phyloP scores from a whole-genome alignment of 306 rosid genomes.

The Casuarina cunninghamiana region DNA sequence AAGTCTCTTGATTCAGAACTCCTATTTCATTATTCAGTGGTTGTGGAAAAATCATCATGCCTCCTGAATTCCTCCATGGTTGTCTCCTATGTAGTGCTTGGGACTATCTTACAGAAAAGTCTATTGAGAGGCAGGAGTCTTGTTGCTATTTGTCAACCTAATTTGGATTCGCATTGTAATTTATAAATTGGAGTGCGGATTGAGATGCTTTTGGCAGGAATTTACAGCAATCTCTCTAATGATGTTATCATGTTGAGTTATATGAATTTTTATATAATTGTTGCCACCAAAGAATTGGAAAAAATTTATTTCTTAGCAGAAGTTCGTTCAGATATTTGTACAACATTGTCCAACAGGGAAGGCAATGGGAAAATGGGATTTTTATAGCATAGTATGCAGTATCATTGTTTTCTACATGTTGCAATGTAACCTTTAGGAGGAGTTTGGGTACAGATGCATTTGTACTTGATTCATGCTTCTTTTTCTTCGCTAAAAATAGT shows the following conservation, averaged over 20 bases:
- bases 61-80: background rate
- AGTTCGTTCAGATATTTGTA: background rate
- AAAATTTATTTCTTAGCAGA: background rate
- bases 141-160: background rate
- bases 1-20: conserved; percentile 12
- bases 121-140: background rate
- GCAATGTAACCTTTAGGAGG: background rate
- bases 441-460: background rate
- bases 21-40: conserved; percentile 5
- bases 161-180: background rate
- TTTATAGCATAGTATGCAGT: background rate
- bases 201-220: background rate
- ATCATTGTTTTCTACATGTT: too few relatives aligned
- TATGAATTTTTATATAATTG: too few relatives aligned
- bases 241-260: too few relatives aligned
- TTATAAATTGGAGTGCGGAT: background rate
- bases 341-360: background rate
- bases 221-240: background rate
- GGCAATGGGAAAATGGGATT: background rate
- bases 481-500: background rate
- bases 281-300: too few relatives aligned
- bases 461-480: background rate
- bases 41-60: conserved; percentile 8
- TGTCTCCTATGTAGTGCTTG: background rate
- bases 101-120: background rate